Evolutionary conservation across 2,329 filamentous ascomycete genomes (phyloP), one percentile per base, ranked within the genome.

Genomic region (Mollisia scopiformis): DNA sequence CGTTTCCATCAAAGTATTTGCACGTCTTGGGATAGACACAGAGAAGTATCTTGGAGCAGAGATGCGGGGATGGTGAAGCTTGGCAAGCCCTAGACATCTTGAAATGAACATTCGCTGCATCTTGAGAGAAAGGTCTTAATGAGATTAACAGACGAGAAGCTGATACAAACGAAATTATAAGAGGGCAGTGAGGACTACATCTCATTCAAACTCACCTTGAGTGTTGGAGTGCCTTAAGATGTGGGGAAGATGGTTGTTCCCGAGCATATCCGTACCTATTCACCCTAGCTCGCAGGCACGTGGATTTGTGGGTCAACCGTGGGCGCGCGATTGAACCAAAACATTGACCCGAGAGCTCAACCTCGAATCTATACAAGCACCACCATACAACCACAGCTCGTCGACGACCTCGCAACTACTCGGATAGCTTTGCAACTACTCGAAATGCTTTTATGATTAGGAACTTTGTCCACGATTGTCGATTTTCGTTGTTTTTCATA

Each of bases 1-100:
- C 35, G 83, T 86, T 66, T 91, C 88, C 90, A 93, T 93, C 56
- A 93, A 66, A 11, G 68, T 71, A 65, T 72, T 72, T 55, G 62
- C 55, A 59, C 52, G 28, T 6, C 58, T 55, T 7, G 63, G 47
- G 39, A 28, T 50, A 8, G 68, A 69, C 33, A 54, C 35, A 27
- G 70, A 69, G 41, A 72, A 72, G 1, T 30, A 25, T 54, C 64
- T 62, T 28, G 46, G 55, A 16, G 43, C 28, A 33, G 35, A 47
- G 2, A 58, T 58, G 50, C 19, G 47, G 46, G 61, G 30, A 27
- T 28, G 43, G 31, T 19, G 51, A 51, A 13, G 39, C 30, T 47
- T 54, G 51, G 47, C 25, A 13, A 43, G 28, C 28, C 51, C 53
- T 21, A 62, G 28, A n/a, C 53, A 61, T 61, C 58, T 61, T 43